These are phyloP conservation scores for Wickerhamiella sergipiensis DNA, from an alignment of 805 yeast species.

Conservation along the genomic window DNA sequence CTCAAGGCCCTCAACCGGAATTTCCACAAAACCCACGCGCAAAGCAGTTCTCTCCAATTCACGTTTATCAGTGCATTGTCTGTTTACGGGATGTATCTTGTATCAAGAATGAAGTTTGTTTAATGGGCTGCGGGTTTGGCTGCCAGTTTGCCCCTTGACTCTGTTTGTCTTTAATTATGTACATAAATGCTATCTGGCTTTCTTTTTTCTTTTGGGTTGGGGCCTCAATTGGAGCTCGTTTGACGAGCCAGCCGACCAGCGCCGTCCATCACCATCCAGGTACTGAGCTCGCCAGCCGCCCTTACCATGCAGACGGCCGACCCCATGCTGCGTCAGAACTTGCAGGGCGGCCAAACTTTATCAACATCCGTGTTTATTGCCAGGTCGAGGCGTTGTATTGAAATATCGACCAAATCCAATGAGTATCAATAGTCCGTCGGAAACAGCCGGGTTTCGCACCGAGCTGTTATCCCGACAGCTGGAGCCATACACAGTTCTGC, in stretches of 20 bases:
- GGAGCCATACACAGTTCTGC: constrained; percentile 58
- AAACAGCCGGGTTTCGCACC: not conserved
- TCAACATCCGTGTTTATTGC: too few relatives aligned
- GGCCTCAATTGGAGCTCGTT: too few relatives aligned
- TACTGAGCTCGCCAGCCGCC: too few relatives aligned
- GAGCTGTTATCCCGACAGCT: constrained; percentile 12
- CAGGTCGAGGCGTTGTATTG: not conserved
- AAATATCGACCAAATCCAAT: too few relatives aligned
- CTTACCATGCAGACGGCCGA: too few relatives aligned
- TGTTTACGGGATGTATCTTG: not conserved
- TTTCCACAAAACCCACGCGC: not conserved
- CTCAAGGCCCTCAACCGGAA: not conserved
- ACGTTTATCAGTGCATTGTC: not conserved
- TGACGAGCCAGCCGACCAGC: too few relatives aligned
- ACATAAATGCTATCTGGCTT: not conserved
- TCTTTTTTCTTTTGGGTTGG: too few relatives aligned
- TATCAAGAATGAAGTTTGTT: not conserved
- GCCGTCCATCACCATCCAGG: too few relatives aligned
- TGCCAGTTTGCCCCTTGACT: too few relatives aligned
- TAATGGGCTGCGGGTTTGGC: too few relatives aligned
- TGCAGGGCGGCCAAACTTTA: too few relatives aligned
- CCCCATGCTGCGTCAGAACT: too few relatives aligned
- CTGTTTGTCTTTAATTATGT: not conserved
- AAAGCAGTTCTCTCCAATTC: not conserved
- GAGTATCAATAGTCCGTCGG: not conserved